Percentiles rank a stretch among this genome's conserved stretches.
These are phyloP conservation scores for Aspergillus kassunensis DNA, from an alignment of 495 filamentous ascomycete genomes.

Conservation along the genomic window DNA sequence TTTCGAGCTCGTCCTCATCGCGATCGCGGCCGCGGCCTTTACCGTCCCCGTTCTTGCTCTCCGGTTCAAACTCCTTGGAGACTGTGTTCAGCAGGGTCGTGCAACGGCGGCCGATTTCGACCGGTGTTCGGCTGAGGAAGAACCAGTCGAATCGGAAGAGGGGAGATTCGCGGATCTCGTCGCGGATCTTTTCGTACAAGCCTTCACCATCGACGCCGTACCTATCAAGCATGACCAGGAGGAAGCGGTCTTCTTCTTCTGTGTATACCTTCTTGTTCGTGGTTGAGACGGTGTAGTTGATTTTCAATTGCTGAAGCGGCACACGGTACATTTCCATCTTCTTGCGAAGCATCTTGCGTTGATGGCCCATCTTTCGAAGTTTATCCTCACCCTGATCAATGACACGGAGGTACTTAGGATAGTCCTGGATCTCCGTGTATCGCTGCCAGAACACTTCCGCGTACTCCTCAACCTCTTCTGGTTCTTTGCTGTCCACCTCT, in stretches of 20 bases:
- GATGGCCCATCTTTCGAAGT: constrained; percentile 80
- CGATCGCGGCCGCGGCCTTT: constrained; percentile 70
- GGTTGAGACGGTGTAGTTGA: constrained; percentile 97
- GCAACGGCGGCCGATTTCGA: constrained; percentile 87
- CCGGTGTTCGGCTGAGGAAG: constrained; percentile 88
- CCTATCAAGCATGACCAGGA: constrained; percentile 88
- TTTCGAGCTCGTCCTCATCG: constrained; percentile 67
- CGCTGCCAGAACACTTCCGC: constrained; percentile 93
- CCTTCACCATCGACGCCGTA: constrained; percentile 83
- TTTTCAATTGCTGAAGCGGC: constrained; percentile 93
- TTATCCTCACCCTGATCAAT: constrained; percentile 93
- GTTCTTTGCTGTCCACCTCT: constrained; percentile 87
- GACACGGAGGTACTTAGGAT: constrained; percentile 76
- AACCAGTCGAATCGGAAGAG: constrained; percentile 99
- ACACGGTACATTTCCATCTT: constrained; percentile 96
- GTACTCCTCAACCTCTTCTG: constrained; percentile 81
- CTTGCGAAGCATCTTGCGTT: constrained; percentile 88
- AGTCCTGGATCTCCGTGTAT: constrained; percentile 83
- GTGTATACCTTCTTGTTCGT: constrained; percentile 99
- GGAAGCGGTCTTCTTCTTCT: constrained; percentile 95
- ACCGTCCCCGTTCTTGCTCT: constrained; percentile 60
- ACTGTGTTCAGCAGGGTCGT: constrained; percentile 93
- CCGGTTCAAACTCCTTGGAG: constrained; percentile 85
- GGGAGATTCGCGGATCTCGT: constrained; percentile 90
- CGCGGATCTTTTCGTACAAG: constrained; percentile 80